Evolutionary conservation across 2,329 filamentous ascomycete genomes (phyloP).

Genomic region (Aspergillus glaucus): DNA sequence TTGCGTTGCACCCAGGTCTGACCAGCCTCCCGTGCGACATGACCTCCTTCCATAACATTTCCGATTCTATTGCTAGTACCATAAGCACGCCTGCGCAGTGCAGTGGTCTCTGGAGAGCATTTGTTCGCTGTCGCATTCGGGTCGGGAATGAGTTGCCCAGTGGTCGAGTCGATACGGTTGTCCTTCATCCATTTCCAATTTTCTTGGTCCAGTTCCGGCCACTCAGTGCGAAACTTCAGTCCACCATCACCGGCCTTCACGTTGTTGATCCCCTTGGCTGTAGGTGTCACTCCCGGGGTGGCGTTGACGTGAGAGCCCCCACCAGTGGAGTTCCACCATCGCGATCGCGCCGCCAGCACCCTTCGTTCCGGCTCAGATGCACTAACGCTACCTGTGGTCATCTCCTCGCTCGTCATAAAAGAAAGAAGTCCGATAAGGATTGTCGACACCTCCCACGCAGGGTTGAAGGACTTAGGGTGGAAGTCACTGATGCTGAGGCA

Average conservation of each 20-base stretch:
- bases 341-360: conserved; percentile 66
- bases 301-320: conserved; percentile 62
- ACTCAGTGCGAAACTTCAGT: conserved; percentile 80
- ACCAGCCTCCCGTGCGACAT: conserved; percentile 69
- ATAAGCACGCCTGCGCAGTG: conserved; percentile 56
- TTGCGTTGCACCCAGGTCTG: conserved; percentile 76
- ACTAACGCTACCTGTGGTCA: conserved; percentile 88
- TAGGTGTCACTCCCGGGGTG: conserved; percentile 46
- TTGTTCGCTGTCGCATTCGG: conserved; percentile 44
- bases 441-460: conserved; percentile 95
- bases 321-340: conserved; percentile 97
- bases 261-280: conserved; percentile 64
- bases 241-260: conserved; percentile 90
- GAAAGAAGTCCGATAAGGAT: conserved; percentile 90
- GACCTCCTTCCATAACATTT: conserved; percentile 69
- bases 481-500: conserved; percentile 97
- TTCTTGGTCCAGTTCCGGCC: conserved; percentile 80
- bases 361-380: conserved; percentile 71
- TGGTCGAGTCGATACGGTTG: conserved; percentile 69
- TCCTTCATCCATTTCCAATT: conserved; percentile 91
- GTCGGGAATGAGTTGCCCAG: conserved; percentile 60
- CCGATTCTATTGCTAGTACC: conserved; percentile 50
- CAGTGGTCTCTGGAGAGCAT: conserved; percentile 60
- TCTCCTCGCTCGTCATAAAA: conserved; percentile 98
- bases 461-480: conserved; percentile 96